Evolutionary conservation across 2,329 filamentous ascomycete genomes (phyloP).

Genomic region (Seiridium cupressi): DNA sequence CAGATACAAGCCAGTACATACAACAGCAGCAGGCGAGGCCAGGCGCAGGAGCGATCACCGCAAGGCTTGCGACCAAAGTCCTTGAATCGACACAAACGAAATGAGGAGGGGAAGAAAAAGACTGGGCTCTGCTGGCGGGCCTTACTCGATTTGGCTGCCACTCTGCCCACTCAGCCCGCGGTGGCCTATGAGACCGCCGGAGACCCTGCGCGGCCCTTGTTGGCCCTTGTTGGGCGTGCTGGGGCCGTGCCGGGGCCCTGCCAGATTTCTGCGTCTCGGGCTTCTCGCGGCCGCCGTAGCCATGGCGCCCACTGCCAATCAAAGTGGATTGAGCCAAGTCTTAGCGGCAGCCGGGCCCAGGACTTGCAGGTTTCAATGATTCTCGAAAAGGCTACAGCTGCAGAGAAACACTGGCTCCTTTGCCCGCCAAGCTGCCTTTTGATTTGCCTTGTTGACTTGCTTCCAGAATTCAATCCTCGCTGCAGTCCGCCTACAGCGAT

Average conservation of each 20-base stretch:
- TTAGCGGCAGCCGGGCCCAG: neutral
- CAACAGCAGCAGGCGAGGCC: neutral
- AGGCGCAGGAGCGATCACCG: neutral
- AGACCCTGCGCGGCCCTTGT: neutral
- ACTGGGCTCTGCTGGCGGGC: neutral
- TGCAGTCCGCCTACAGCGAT: neutral
- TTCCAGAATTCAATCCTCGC: neutral
- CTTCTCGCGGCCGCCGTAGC: neutral
- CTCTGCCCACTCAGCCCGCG: neutral
- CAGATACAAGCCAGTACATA: too few species aligned
- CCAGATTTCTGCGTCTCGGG: conserved; percentile 3
- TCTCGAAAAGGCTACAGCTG: neutral
- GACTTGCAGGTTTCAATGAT: conserved; percentile 5
- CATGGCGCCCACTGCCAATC: neutral
- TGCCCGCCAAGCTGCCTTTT: neutral
- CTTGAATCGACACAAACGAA: conserved; percentile 4
- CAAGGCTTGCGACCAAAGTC: neutral
- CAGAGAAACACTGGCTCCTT: neutral
- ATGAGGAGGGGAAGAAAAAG: conserved; percentile 2
- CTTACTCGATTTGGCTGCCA: conserved; percentile 1
- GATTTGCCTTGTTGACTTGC: neutral
- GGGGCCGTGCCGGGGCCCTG: neutral
- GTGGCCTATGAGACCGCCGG: neutral
- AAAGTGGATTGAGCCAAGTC: neutral
- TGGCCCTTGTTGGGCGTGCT: neutral